Percentiles rank a stretch among this genome's conserved stretches.
Conservation (phyloP, 1,284 basidiomycete species). For the Leccinum solheimii region DNA sequence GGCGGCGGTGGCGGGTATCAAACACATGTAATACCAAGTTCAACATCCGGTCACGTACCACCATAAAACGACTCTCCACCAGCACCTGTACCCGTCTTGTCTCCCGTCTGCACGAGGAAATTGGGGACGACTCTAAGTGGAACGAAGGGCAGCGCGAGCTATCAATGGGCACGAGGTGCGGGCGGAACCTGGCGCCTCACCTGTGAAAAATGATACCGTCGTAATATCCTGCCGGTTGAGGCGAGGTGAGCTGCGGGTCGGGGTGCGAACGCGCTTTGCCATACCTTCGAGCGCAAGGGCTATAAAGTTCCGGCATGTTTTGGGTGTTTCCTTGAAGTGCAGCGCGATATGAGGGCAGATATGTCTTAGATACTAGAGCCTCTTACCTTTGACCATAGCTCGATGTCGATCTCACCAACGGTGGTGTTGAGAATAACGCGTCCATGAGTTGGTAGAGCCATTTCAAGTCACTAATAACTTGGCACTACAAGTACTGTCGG, state of each 20-base stretch:
- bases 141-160: not conserved
- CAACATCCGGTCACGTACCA: slow-evolving; percentile 47
- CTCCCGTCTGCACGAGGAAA: slow-evolving; percentile 95
- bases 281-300: slow-evolving; percentile 87
- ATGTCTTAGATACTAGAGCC: not conserved
- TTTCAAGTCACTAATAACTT: slow-evolving; percentile 26
- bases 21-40: not conserved
- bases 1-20: not conserved
- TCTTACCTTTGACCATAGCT: slow-evolving; percentile 87
- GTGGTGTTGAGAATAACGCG: slow-evolving; percentile 90
- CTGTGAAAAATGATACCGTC: slow-evolving; percentile 94
- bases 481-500: not conserved
- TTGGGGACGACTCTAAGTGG: slow-evolving; percentile 69
- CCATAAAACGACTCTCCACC: slow-evolving; percentile 94
- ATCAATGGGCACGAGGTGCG: not conserved
- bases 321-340: slow-evolving; percentile 78
- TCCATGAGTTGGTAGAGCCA: slow-evolving; percentile 82
- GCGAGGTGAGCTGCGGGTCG: slow-evolving; percentile 8
- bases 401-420: slow-evolving; percentile 89
- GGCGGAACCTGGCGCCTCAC: slow-evolving; percentile 37
- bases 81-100: slow-evolving; percentile 86
- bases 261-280: slow-evolving; percentile 15
- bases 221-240: slow-evolving; percentile 75
- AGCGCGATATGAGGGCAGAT: not conserved
- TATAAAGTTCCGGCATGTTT: slow-evolving; percentile 91